A percentile compares a stretch with the other conserved stretches of the same genome.
Conservation (phyloP, 345 rosid species). For the Carallia brachiata region DNA sequence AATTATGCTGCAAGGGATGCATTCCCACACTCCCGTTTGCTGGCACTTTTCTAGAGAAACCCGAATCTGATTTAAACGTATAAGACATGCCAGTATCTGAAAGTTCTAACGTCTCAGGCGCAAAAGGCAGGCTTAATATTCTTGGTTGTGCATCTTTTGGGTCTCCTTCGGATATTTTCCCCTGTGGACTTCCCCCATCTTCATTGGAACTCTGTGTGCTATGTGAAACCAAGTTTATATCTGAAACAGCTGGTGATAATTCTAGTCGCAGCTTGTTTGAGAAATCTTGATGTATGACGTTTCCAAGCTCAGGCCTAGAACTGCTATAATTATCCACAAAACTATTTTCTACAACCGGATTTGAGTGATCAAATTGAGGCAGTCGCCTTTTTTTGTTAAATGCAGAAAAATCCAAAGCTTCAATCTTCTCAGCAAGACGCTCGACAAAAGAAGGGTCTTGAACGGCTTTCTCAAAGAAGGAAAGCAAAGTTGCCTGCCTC, state of each 20-base stretch:
- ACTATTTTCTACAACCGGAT: constrained; percentile 54
- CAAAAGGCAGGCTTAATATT: constrained; percentile 42
- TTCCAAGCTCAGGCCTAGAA: constrained; percentile 65
- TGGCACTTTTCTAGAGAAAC: constrained; percentile 39
- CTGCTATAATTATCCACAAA: constrained; percentile 53
- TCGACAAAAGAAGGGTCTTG: constrained; percentile 57
- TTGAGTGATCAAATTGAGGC: constrained; percentile 61
- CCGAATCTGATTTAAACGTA: constrained; percentile 38
- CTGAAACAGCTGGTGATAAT: constrained; percentile 77
- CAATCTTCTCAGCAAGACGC: constrained; percentile 55
- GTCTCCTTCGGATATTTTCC: constrained; percentile 48
- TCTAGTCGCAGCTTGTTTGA: constrained; percentile 75
- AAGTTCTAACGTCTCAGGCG: constrained; percentile 68
- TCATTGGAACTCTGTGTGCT: constrained; percentile 85
- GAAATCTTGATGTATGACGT: constrained; percentile 64
- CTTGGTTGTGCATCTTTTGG: constrained; percentile 44
- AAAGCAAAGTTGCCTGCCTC: constrained; percentile 62
- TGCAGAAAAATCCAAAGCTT: constrained; percentile 63
- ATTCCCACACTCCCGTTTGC: constrained; percentile 37
- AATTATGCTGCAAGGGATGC: constrained; percentile 41
- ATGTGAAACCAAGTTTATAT: constrained; percentile 71
- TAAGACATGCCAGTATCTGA: constrained; percentile 79
- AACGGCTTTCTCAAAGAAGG: constrained; percentile 56
- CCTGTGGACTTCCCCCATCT: constrained; percentile 49
- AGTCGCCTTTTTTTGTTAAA: constrained; percentile 76